Conservation (phyloP, 2,329 filamentous ascomycete genomes). For the Cladosporium sp. region DNA sequence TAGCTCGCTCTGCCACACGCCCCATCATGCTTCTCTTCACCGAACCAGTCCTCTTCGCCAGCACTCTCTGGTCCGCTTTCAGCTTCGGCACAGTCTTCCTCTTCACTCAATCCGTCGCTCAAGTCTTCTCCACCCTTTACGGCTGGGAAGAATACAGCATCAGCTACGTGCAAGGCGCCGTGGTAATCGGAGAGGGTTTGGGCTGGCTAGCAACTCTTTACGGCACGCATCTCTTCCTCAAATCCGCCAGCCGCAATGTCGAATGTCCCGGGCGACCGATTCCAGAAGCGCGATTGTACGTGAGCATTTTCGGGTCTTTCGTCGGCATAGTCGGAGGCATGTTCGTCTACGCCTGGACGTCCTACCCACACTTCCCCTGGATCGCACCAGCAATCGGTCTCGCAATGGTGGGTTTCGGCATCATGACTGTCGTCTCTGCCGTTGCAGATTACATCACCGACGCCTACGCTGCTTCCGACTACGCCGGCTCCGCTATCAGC, state of each 20-base stretch:
- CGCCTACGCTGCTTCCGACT: conserved; percentile 41
- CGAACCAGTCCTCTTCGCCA: conserved; percentile 46
- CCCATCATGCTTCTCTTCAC: conserved; percentile 42
- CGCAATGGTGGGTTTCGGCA: conserved; percentile 46
- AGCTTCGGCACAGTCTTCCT: conserved; percentile 45
- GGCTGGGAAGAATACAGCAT: conserved; percentile 38
- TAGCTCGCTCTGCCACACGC: conserved; percentile 30
- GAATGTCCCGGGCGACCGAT: conserved; percentile 34
- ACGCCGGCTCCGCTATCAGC: conserved; percentile 46
- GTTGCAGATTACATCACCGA: conserved; percentile 48
- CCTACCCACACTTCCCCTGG: conserved; percentile 41
- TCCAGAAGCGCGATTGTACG: conserved; percentile 44
- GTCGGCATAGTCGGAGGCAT: conserved; percentile 45
- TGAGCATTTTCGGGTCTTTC: conserved; percentile 41
- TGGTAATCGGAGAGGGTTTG: conserved; percentile 43
- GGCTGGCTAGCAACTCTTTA: conserved; percentile 36
- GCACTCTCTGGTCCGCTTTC: conserved; percentile 47
- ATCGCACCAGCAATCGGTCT: conserved; percentile 45
- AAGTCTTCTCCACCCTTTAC: conserved; percentile 39
- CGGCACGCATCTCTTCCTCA: conserved; percentile 36
- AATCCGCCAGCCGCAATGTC: conserved; percentile 35
- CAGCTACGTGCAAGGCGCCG: conserved; percentile 42
- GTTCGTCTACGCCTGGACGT: conserved; percentile 50
- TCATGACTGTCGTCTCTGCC: conserved; percentile 42
- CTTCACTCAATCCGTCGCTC: conserved; percentile 45